Evolutionary conservation across 164 flowering plant species (phyloP), one percentile per base, ranked within the genome.

Genomic region (Dillenia suffruticosa): DNA sequence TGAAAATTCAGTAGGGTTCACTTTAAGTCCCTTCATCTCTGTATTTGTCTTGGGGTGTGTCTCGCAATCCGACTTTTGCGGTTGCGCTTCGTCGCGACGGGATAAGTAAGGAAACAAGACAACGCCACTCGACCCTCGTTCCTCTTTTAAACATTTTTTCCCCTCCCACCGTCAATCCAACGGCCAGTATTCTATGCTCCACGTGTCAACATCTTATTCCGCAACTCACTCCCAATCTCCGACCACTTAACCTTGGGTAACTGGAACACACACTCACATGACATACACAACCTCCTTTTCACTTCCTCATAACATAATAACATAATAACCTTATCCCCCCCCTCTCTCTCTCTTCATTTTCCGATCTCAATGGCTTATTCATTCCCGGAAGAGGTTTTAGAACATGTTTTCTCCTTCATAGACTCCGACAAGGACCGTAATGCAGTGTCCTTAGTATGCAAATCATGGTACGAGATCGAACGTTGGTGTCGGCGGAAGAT

Each of bases 311-410:
- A 48, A 9, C 63, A 13, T 0, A 6, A 32, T 32, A 32, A 32
- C 40, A 5, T 32, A 32, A 32, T 32, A 32, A 32, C 40, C 40
- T 32, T 32, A 32, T 32, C 12, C n/a, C 45, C 66, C 51, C 49
- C 53, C 66, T 54, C 67, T 65, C 64, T 58, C 77, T 49, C 73
- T 58, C 72, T 56, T 11, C 11, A 6, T 12, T 52, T 14, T 53
- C 53, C 51, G 50, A 62, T 59, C 69, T 51, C 46, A 65, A 75
- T 78, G 84, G 77, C 81, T 49, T 51, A 19, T 46, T 79, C 87
- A 61, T 90, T 93, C 64, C 98, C 98, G 1, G 96, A 88, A 56
- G 94, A 93, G 62, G 96, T 90, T 15, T 56, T 93, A 15, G 98
- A 88, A 73, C 92, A 93, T 64, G 86, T 93, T 32, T 82, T 93